phyloP scores from a whole-genome alignment of 208 protist species.

The Leptomonas pyrrhocoris region DNA sequence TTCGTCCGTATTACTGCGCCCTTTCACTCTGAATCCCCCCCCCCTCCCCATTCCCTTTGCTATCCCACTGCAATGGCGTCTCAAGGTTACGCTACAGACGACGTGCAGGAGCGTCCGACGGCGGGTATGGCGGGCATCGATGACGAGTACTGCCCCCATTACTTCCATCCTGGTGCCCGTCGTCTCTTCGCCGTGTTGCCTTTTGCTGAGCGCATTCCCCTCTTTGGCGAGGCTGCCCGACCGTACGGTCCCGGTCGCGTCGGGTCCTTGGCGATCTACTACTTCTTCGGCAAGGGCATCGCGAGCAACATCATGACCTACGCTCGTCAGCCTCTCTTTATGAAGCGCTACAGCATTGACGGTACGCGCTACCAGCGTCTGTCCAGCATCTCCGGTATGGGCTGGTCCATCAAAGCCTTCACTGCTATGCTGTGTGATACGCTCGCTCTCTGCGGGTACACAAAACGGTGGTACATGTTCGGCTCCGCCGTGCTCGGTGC shows the following conservation, averaged over 20 bases:
- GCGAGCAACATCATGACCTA: slow-evolving; percentile 47
- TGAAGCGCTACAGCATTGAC: slow-evolving; percentile 43
- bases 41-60: no score
- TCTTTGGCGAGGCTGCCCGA: slow-evolving; percentile 44
- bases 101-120: neutral
- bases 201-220: slow-evolving; percentile 32
- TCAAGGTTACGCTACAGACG: neutral
- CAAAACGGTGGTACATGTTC: slow-evolving; percentile 77
- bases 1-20: no score
- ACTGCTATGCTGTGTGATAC: slow-evolving; percentile 65
- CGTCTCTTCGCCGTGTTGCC: slow-evolving; percentile 36
- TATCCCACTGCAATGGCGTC: neutral
- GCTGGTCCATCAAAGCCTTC: slow-evolving; percentile 72
- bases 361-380: no score
- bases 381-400: slow-evolving; percentile 46
- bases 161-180: slow-evolving; percentile 47
- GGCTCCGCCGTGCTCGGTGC: slow-evolving; percentile 46
- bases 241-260: slow-evolving; percentile 45
- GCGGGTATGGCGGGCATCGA: slow-evolving; percentile 8
- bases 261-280: slow-evolving; percentile 40
- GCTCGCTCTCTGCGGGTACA: slow-evolving; percentile 65
- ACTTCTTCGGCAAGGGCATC: slow-evolving; percentile 64
- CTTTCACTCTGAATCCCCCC: no score
- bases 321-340: slow-evolving; percentile 53
- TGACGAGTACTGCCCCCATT: slow-evolving; percentile 22